Evolutionary conservation across 2,329 filamentous ascomycete species (phyloP).

Genomic region (Botrytis tulipae): DNA sequence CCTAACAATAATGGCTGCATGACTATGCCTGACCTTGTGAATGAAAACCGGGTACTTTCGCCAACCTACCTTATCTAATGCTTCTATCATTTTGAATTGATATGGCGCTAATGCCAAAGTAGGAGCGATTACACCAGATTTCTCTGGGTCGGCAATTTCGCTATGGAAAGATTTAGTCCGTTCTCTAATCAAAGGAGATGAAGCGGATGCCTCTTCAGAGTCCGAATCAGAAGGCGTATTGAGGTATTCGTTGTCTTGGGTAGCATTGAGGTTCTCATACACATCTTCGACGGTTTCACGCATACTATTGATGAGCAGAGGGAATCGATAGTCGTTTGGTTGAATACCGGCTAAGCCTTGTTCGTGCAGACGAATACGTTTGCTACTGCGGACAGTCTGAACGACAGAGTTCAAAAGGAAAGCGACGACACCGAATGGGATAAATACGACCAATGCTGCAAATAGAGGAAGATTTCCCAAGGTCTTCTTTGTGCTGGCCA

Average conservation of each 20-base stretch:
- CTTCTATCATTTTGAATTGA: slow-evolving; percentile 83
- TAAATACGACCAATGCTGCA: slow-evolving; percentile 63
- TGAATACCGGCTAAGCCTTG: slow-evolving; percentile 65
- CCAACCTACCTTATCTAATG: slow-evolving; percentile 66
- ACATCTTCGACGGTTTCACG: slow-evolving; percentile 70
- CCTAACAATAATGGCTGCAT: slow-evolving; percentile 87
- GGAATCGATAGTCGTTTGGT: slow-evolving; percentile 70
- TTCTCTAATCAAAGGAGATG: slow-evolving; percentile 24
- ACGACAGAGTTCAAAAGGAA: slow-evolving; percentile 75
- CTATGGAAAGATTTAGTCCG: slow-evolving; percentile 22
- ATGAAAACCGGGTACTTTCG: slow-evolving; percentile 71
- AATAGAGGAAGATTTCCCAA: slow-evolving; percentile 57
- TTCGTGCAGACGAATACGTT: slow-evolving; percentile 75
- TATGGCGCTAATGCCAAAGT: slow-evolving; percentile 74
- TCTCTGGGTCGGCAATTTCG: slow-evolving; percentile 25
- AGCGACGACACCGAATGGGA: slow-evolving; percentile 68
- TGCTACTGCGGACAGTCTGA: slow-evolving; percentile 72
- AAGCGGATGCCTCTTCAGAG: slow-evolving; percentile 35
- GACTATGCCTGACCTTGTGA: slow-evolving; percentile 73
- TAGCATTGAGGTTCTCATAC: slow-evolving; percentile 37
- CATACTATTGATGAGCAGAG: slow-evolving; percentile 72
- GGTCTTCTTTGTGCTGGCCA: slow-evolving; percentile 38
- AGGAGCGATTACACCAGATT: slow-evolving; percentile 43
- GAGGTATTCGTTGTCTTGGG: slow-evolving; percentile 64
- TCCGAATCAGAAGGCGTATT: slow-evolving; percentile 53